Conservation (phyloP, 202 grass and related monocot species). For the Eragrostis tef region DNA sequence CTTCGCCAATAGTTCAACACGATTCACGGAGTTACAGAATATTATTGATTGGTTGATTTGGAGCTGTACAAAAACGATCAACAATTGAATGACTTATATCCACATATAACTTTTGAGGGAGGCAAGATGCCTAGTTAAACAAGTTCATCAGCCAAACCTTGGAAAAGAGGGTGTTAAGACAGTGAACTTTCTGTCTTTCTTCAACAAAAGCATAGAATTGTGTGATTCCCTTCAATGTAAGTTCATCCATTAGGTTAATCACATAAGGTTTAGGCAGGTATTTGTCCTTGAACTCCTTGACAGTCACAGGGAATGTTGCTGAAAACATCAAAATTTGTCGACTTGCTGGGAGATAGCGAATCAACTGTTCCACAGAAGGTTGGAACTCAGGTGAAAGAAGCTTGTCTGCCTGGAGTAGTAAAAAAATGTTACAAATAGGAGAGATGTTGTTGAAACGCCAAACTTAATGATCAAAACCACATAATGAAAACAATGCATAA, state of each 20-base stretch:
- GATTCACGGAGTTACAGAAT: constrained; percentile 96
- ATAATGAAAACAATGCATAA: constrained; percentile 13
- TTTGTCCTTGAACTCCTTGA: constrained; percentile 89
- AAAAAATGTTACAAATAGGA: neutral
- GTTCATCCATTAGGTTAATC: constrained; percentile 97
- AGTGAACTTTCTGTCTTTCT: constrained; percentile 97
- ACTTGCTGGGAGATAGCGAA: constrained; percentile 72
- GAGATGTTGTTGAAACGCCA: constrained; percentile 26
- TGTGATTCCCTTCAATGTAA: constrained; percentile 97
- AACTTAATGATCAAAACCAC: neutral
- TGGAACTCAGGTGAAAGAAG: constrained; percentile 92
- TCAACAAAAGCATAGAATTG: constrained; percentile 97
- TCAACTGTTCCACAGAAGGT: constrained; percentile 73
- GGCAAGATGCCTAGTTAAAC: constrained; percentile 26
- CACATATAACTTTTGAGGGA: constrained; percentile 14
- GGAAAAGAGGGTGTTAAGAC: constrained; percentile 96
- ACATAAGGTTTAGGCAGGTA: constrained; percentile 82
- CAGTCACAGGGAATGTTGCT: constrained; percentile 91
- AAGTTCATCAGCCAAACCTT: constrained; percentile 62
- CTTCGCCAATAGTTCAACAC: constrained; percentile 90
- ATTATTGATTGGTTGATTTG: constrained; percentile 99
- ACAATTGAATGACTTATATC: constrained; percentile 22
- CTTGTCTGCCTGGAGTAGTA: constrained; percentile 75
- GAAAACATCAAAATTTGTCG: constrained; percentile 92
- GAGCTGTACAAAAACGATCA: constrained; percentile 63